Conservation (phyloP, 768 basidiomycete genomes). For the Leucocoprinus leucothites region DNA sequence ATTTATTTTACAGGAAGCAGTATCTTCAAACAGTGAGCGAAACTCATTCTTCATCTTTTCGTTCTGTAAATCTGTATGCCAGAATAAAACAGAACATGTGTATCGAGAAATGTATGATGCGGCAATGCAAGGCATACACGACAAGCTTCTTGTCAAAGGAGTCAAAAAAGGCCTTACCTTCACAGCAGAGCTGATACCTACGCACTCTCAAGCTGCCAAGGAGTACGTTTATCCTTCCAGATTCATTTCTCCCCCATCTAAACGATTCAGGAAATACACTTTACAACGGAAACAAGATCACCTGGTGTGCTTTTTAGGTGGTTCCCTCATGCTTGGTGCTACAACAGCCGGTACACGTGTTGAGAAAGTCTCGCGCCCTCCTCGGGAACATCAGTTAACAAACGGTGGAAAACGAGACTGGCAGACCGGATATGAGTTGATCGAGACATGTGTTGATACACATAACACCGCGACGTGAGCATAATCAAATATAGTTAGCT, state of each 20-base stretch:
- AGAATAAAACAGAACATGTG: slow-evolving; percentile 73
- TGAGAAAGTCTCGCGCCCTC: slow-evolving; percentile 60
- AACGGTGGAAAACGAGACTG: slow-evolving; percentile 71
- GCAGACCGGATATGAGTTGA: slow-evolving; percentile 74
- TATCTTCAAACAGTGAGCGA: slow-evolving; percentile 72
- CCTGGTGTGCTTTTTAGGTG: slow-evolving; percentile 92
- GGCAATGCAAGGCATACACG: slow-evolving; percentile 79
- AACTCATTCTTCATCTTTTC: not conserved
- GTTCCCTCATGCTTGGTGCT: slow-evolving; percentile 87
- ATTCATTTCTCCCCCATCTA: not conserved
- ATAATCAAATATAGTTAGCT: not conserved
- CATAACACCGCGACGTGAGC: slow-evolving; percentile 80
- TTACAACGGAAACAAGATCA: slow-evolving; percentile 90
- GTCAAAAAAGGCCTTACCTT: slow-evolving; percentile 56
- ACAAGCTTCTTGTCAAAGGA: slow-evolving; percentile 66
- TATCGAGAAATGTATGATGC: slow-evolving; percentile 90
- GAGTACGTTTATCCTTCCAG: slow-evolving; percentile 10
- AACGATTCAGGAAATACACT: slow-evolving; percentile 56
- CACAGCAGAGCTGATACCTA: slow-evolving; percentile 80
- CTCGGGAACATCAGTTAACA: slow-evolving; percentile 56
- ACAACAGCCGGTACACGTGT: slow-evolving; percentile 56
- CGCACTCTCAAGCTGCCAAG: slow-evolving; percentile 26
- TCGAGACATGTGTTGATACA: slow-evolving; percentile 85
- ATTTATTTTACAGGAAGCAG: slow-evolving; percentile 51
- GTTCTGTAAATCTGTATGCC: not conserved